Percentiles rank a stretch among this genome's conserved stretches.
These are phyloP conservation scores for Ustilago tritici DNA, from an alignment of 1,284 basidiomycete species.

Conservation along the genomic window DNA sequence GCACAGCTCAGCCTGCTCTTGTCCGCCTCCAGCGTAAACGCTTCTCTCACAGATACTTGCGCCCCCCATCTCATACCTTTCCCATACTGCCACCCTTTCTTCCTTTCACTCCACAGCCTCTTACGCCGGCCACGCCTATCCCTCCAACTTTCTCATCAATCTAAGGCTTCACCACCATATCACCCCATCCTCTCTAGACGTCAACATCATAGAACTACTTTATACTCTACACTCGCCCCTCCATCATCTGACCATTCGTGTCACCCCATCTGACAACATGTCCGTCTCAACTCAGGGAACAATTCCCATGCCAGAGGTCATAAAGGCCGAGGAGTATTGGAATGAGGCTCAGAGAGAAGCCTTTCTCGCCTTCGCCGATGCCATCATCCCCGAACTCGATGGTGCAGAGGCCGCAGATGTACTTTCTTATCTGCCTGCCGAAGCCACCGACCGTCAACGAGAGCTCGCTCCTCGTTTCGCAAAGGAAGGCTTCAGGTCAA, in stretches of 20 bases:
- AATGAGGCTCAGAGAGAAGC: constrained; percentile 46
- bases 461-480: constrained; percentile 58
- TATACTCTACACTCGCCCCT: neutral
- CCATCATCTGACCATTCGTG: neutral
- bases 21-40: no score
- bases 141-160: no score
- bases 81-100: no score
- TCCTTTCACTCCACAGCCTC: no score
- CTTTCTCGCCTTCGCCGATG: constrained; percentile 63
- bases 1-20: neutral
- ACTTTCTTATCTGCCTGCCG: constrained; percentile 53
- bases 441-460: constrained; percentile 56
- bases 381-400: constrained; percentile 59
- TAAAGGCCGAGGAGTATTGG: constrained; percentile 55
- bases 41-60: neutral
- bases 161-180: neutral
- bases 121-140: no score
- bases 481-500: constrained; percentile 52
- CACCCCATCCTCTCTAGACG: neutral
- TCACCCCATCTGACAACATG: constrained; percentile 17
- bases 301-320: constrained; percentile 43
- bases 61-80: neutral
- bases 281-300: constrained; percentile 18
- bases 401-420: constrained; percentile 57
- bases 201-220: neutral